Conservation (phyloP, 2,329 filamentous ascomycete genomes). For the Cercospora sp. region DNA sequence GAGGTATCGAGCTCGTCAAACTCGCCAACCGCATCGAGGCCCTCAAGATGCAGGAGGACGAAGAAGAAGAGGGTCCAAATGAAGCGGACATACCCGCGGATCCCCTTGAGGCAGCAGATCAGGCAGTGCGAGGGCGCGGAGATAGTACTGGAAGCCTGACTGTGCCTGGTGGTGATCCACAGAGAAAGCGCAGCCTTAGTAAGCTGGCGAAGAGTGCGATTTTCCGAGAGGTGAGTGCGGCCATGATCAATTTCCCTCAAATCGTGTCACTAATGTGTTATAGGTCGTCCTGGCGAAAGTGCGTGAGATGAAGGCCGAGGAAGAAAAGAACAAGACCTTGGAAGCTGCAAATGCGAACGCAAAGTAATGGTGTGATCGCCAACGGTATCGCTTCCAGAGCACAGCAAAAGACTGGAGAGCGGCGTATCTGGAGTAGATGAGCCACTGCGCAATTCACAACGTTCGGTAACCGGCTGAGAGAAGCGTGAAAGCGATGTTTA, state of each 20-base stretch:
- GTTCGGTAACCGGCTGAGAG: background rate
- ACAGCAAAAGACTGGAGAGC: background rate
- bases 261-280: constrained; percentile 16
- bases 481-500: background rate
- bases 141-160: constrained; percentile 24
- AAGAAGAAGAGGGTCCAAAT: constrained; percentile 67
- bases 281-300: constrained; percentile 80
- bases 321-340: constrained; percentile 55
- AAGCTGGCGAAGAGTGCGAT: constrained; percentile 69
- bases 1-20: constrained; percentile 95
- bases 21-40: constrained; percentile 92
- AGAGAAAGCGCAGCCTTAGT: constrained; percentile 56
- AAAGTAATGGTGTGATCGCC: background rate
- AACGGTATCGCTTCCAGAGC: background rate
- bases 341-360: constrained; percentile 25
- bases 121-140: constrained; percentile 33
- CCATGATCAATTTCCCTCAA: background rate
- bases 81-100: constrained; percentile 63
- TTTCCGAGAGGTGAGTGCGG: constrained; percentile 74
- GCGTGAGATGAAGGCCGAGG: constrained; percentile 83
- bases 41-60: constrained; percentile 90
- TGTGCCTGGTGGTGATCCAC: constrained; percentile 30
- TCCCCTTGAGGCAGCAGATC: constrained; percentile 57
- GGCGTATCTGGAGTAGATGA: background rate
- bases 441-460: background rate